These are phyloP conservation scores for Tuber melanosporum DNA, from an alignment of 495 filamentous ascomycete species.

Conservation along the genomic window DNA sequence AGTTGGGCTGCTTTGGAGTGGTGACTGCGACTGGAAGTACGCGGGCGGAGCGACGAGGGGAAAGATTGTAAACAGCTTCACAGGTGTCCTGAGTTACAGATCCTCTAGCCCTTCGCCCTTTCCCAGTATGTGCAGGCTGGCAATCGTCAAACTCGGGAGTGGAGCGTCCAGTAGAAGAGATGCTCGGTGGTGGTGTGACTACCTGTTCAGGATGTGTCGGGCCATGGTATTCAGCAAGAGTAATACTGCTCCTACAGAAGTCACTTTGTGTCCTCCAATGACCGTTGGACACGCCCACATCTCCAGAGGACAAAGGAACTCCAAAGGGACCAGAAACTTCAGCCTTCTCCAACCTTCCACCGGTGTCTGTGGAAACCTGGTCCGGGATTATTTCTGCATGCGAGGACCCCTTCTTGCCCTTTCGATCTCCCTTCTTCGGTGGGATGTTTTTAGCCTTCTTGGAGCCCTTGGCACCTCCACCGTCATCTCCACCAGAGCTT, in stretches of 20 bases:
- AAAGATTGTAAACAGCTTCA: slow-evolving; percentile 7
- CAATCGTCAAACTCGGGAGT: slow-evolving; percentile 26
- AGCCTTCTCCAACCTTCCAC: neutral
- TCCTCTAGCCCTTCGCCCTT: slow-evolving; percentile 4
- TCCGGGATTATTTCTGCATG: slow-evolving; percentile 22
- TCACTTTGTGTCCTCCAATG: neutral
- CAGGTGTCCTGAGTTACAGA: neutral
- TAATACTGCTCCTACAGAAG: neutral
- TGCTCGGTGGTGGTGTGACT: slow-evolving; percentile 21
- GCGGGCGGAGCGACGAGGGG: slow-evolving; percentile 18
- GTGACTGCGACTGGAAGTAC: slow-evolving; percentile 3
- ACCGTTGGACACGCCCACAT: neutral
- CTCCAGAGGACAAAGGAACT: neutral
- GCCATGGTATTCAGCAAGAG: neutral
- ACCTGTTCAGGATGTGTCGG: slow-evolving; percentile 9
- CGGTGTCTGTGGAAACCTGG: neutral
- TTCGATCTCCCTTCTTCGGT: slow-evolving; percentile 32
- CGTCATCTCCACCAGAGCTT: slow-evolving; percentile 33
- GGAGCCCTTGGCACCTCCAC: slow-evolving; percentile 16
- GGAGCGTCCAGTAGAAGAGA: slow-evolving; percentile 25
- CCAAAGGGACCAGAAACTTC: neutral
- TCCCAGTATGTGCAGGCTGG: neutral
- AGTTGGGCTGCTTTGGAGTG: slow-evolving; percentile 1
- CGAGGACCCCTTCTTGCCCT: slow-evolving; percentile 31
- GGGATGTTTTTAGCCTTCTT: slow-evolving; percentile 26